phyloP scores from a whole-genome alignment of 2,329 filamentous ascomycete genomes.

The Penicillium sp. region DNA sequence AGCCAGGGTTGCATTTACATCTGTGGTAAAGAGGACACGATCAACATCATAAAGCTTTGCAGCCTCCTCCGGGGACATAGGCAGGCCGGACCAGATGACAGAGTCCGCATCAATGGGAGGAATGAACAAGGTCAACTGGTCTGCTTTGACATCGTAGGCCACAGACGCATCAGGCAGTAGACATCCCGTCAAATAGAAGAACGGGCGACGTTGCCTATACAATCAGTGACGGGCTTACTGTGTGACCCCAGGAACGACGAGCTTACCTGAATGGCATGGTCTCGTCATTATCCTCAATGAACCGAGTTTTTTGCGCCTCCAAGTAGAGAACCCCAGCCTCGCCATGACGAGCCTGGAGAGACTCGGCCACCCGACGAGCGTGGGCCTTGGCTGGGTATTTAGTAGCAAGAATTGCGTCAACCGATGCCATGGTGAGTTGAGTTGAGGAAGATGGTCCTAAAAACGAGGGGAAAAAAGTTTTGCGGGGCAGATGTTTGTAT shows the following conservation, averaged over 20 bases:
- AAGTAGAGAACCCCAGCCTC: conserved; percentile 78
- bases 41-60: conserved; percentile 78
- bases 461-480: not conserved
- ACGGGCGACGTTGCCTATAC: conserved; percentile 78
- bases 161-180: conserved; percentile 76
- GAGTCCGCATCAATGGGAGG: conserved; percentile 82
- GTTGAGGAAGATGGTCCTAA: not conserved
- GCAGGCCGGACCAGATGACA: conserved; percentile 92
- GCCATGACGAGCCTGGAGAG: conserved; percentile 64
- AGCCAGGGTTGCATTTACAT: conserved; percentile 73
- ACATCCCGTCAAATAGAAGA: conserved; percentile 92
- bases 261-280: conserved; percentile 73
- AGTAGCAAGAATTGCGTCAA: conserved; percentile 49
- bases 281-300: conserved; percentile 89
- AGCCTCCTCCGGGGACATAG: conserved; percentile 74
- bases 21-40: conserved; percentile 67
- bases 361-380: conserved; percentile 77
- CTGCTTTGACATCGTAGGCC: conserved; percentile 73
- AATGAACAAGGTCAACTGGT: conserved; percentile 82
- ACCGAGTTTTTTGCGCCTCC: conserved; percentile 75
- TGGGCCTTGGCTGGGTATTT: conserved; percentile 85
- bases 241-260: not conserved
- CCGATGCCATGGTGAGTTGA: conserved; percentile 27
- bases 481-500: conserved; percentile 10
- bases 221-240: not conserved